These are phyloP conservation scores for Boletales sp. DNA, from an alignment of 768 basidiomycete genomes.

Conservation along the genomic window DNA sequence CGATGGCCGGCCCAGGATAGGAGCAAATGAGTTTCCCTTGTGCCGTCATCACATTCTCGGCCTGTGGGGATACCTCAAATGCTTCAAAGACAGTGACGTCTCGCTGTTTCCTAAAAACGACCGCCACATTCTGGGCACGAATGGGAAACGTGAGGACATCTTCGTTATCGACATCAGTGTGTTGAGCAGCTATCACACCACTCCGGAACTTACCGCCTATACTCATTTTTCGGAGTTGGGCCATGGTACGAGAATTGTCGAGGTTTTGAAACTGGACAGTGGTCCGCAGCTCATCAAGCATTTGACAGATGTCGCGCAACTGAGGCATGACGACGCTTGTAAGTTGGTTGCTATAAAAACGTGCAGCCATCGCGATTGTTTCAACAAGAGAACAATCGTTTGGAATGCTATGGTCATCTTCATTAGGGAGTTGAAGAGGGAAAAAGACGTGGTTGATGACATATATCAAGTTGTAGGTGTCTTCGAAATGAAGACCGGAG, in stretches of 20 bases:
- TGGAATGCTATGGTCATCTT: slow-evolving; percentile 27
- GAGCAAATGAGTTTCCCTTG: slow-evolving; percentile 43
- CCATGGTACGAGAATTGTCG: slow-evolving; percentile 1
- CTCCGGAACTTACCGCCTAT: slow-evolving; percentile 11
- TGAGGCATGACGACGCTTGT: background rate
- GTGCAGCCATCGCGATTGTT: slow-evolving; percentile 17
- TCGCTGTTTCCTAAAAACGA: slow-evolving; percentile 36
- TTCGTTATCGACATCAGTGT: slow-evolving; percentile 5
- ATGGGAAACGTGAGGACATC: slow-evolving; percentile 38
- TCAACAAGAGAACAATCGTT: slow-evolving; percentile 27
- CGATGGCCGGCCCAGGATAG: slow-evolving; percentile 44
- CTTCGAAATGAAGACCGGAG: background rate
- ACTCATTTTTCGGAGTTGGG: slow-evolving; percentile 17
- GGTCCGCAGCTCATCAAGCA: slow-evolving; percentile 27
- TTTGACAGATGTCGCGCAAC: slow-evolving; percentile 31
- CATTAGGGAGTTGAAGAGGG: slow-evolving; percentile 39
- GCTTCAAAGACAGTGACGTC: slow-evolving; percentile 36
- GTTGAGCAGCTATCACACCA: no score
- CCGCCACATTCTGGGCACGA: slow-evolving; percentile 46
- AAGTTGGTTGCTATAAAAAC: slow-evolving; percentile 14
- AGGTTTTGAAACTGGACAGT: background rate
- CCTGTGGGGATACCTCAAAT: slow-evolving; percentile 43
- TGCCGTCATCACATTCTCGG: slow-evolving; percentile 33
- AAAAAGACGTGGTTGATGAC: slow-evolving; percentile 41
- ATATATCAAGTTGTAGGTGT: slow-evolving; percentile 19